These are phyloP conservation scores for Schizosaccharomyces octosporus DNA, from an alignment of 805 yeast species.

Conservation along the genomic window DNA sequence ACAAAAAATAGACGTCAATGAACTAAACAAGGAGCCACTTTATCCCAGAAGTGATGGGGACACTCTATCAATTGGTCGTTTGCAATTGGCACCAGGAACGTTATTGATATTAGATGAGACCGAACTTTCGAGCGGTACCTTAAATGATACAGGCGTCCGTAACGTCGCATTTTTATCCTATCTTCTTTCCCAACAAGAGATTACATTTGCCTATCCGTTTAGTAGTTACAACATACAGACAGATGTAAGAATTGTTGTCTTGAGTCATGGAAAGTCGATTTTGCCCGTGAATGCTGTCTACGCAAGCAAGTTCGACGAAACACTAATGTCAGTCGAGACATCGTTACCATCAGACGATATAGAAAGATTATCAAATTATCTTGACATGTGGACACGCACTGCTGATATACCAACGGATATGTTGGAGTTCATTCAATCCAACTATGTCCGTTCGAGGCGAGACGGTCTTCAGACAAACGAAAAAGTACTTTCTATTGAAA, in stretches of 20 bases:
- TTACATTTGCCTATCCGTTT: slow-evolving; percentile 1
- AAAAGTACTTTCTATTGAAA: neutral
- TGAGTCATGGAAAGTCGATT: neutral
- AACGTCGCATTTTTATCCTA: neutral
- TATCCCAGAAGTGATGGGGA: slow-evolving; percentile 1
- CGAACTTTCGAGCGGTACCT: neutral
- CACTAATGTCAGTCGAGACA: neutral
- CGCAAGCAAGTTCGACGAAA: neutral
- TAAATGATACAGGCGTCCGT: slow-evolving; percentile 1
- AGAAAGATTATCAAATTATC: neutral
- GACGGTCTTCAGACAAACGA: neutral
- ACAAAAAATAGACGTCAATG: neutral
- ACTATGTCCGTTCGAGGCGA: neutral
- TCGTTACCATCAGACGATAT: neutral
- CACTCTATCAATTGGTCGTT: neutral
- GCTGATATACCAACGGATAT: neutral
- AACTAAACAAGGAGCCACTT: neutral
- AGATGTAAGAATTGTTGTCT: neutral
- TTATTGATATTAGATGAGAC: neutral
- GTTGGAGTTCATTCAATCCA: neutral
- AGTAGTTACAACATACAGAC: neutral
- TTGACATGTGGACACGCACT: neutral
- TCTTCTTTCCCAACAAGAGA: neutral
- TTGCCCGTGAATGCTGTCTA: neutral
- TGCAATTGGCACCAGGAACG: neutral